These are phyloP conservation scores for Solanum virginianum DNA, from an alignment of 257 asterid species.

Conservation along the genomic window DNA sequence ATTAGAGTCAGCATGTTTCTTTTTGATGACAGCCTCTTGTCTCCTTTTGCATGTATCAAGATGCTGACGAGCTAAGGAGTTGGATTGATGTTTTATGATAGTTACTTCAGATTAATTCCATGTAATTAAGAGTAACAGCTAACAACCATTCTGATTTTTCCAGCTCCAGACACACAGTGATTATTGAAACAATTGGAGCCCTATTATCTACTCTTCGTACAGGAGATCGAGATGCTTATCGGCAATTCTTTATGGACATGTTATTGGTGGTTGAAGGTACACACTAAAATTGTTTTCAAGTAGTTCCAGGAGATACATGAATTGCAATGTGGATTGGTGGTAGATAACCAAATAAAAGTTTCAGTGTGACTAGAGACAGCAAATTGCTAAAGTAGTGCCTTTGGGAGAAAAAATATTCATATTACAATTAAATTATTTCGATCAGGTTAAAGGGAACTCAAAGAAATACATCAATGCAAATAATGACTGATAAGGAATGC, in stretches of 20 bases:
- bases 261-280: conserved; percentile 67
- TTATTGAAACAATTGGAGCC: conserved; percentile 63
- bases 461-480: not conserved
- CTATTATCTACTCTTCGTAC: conserved; percentile 68
- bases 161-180: conserved; percentile 56
- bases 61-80: not conserved
- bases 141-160: not conserved
- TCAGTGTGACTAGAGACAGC: not conserved
- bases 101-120: not conserved
- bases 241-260: conserved; percentile 66
- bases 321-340: not conserved
- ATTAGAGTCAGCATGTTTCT: too few species aligned
- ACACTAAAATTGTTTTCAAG: not conserved
- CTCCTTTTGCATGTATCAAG: not conserved
- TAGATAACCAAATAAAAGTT: not conserved
- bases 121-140: not conserved
- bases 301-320: not conserved
- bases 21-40: not conserved
- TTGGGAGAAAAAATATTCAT: not conserved
- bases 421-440: not conserved
- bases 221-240: conserved; percentile 77
- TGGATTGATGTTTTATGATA: not conserved
- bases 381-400: not conserved
- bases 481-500: not conserved
- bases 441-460: not conserved